Percentiles rank a stretch among this genome's conserved stretches.
Conservation (phyloP, 2,329 filamentous ascomycete genomes). For the Xylaria hypoxylon region DNA sequence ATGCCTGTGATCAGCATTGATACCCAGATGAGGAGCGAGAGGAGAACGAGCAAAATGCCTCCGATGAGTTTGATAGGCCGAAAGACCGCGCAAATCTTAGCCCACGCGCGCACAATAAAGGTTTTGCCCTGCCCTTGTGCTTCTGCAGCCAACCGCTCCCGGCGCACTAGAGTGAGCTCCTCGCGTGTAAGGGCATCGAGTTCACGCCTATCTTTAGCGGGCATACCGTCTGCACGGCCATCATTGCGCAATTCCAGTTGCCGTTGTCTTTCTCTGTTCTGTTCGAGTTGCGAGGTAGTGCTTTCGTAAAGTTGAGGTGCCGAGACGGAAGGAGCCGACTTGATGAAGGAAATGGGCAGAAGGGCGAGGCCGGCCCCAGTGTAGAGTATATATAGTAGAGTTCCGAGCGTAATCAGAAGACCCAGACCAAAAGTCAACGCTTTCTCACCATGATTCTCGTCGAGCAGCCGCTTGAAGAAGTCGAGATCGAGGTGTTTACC, state of each 20-base stretch:
- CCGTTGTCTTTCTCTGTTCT: conserved; percentile 90
- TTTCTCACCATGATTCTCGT: conserved; percentile 91
- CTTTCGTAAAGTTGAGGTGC: conserved; percentile 81
- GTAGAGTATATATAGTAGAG: conserved; percentile 87
- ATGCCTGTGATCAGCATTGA: conserved; percentile 96
- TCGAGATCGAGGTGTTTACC: conserved; percentile 82
- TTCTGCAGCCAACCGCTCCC: conserved; percentile 87
- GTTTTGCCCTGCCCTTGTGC: conserved; percentile 81
- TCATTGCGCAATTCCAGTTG: conserved; percentile 89
- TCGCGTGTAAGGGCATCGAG: conserved; percentile 88
- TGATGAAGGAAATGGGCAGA: conserved; percentile 90
- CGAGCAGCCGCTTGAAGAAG: conserved; percentile 87
- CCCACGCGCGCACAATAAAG: conserved; percentile 79
- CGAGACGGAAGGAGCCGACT: conserved; percentile 87
- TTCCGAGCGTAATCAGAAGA: conserved; percentile 87
- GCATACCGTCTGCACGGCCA: conserved; percentile 78
- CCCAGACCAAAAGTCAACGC: conserved; percentile 91
- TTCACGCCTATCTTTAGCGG: conserved; percentile 88
- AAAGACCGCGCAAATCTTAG: conserved; percentile 83
- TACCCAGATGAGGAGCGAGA: conserved; percentile 82
- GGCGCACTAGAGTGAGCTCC: conserved; percentile 90
- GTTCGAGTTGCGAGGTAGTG: conserved; percentile 82
- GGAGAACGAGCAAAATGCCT: conserved; percentile 79
- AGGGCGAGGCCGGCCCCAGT: conserved; percentile 90
- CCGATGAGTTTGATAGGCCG: conserved; percentile 89